These are phyloP conservation scores for Limnomonas spitsbergensis DNA, from an alignment of 139 green algal genomes.

Conservation along the genomic window DNA sequence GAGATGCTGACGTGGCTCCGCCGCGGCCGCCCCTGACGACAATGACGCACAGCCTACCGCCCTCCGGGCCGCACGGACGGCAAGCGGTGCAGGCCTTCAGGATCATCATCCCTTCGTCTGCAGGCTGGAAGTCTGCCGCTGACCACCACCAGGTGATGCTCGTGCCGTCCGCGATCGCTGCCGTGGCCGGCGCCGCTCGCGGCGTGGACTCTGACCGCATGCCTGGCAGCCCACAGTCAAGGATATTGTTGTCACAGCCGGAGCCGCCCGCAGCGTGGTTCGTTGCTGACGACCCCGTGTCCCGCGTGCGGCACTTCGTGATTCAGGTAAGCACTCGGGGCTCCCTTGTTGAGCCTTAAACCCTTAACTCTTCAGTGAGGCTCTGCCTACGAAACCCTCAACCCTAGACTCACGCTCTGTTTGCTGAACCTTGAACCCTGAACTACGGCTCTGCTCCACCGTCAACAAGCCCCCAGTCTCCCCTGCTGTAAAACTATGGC, in stretches of 20 bases:
- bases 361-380: background rate
- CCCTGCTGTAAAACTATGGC: no score
- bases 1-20: no score
- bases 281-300: slow-evolving; percentile 70
- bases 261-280: slow-evolving; percentile 59
- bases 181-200: no score
- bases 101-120: background rate
- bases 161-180: no score
- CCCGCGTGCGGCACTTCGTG: slow-evolving; percentile 66
- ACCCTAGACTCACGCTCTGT: background rate
- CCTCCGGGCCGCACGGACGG: background rate
- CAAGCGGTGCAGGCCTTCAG: background rate
- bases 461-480: no score
- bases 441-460: slow-evolving; percentile 8
- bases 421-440: no score
- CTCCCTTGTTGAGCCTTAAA: no score
- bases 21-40: background rate
- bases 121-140: background rate
- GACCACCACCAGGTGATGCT: background rate
- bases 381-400: no score
- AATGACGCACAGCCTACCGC: background rate
- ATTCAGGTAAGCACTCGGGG: slow-evolving; percentile 56
- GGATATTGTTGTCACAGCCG: background rate
- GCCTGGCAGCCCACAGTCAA: background rate
- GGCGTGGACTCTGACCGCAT: background rate